These are phyloP conservation scores for Citrullus amarus DNA, from an alignment of 306 rosid genomes.

Conservation along the genomic window DNA sequence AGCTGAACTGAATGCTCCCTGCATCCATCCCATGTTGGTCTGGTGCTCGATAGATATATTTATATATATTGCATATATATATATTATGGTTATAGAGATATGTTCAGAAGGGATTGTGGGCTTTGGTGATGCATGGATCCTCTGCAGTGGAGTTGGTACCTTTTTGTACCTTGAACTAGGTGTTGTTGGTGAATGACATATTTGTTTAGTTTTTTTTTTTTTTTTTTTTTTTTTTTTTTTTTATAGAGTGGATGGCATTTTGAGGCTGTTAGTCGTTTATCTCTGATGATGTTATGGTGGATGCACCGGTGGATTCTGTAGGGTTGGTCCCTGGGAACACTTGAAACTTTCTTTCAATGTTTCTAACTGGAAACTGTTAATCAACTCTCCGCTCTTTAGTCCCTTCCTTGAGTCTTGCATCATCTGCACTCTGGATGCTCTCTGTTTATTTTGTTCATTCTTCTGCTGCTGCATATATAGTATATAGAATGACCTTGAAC, in stretches of 20 bases:
- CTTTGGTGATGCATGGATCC: background rate
- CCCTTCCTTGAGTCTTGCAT: background rate
- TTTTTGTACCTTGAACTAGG: conserved; percentile 7
- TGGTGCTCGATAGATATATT: conserved; percentile 2
- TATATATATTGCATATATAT: conserved; percentile 7
- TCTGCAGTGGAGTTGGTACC: conserved; percentile 7
- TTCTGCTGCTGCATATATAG: background rate
- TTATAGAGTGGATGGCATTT: conserved; percentile 9
- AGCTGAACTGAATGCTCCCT: conserved; percentile 4
- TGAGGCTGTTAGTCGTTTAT: conserved; percentile 10
- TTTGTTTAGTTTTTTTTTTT: background rate
- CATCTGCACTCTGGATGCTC: background rate
- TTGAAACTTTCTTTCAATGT: conserved; percentile 7
- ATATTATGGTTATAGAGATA: conserved; percentile 10
- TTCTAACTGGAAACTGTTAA: conserved; percentile 11
- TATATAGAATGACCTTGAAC: background rate
- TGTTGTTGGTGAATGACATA: conserved; percentile 4
- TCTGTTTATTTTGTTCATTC: background rate
- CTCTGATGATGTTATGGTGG: background rate
- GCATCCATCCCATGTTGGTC: background rate
- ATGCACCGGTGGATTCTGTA: conserved; percentile 2
- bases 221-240: background rate
- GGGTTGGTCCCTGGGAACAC: conserved; percentile 7
- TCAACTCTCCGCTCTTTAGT: background rate
- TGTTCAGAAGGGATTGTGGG: conserved; percentile 6